Evolutionary conservation across 805 yeast species (phyloP).

Genomic region (Barnettozyma vustinii): DNA sequence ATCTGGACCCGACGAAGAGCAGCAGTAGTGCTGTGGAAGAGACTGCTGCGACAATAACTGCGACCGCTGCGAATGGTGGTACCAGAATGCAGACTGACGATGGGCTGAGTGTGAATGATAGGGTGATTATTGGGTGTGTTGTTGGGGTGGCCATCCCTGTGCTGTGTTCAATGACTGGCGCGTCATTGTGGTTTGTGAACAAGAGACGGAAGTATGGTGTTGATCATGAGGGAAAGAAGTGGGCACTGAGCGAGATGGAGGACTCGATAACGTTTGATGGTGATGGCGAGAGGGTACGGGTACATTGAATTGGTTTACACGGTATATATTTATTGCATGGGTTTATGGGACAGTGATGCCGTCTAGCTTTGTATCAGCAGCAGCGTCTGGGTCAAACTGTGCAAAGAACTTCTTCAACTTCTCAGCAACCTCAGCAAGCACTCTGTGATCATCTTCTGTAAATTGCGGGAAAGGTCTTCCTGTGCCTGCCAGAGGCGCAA

Average conservation of each 20-base stretch:
- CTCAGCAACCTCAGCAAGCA: slow-evolving; percentile 6
- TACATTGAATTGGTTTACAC: background rate
- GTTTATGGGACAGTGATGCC: background rate
- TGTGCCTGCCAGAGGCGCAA: slow-evolving; percentile 9
- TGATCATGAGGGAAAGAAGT: slow-evolving; percentile 1
- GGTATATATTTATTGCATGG: background rate
- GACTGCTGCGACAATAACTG: background rate
- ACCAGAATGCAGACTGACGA: background rate
- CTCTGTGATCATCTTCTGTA: slow-evolving; percentile 25
- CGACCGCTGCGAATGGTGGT: background rate
- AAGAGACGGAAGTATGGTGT: background rate
- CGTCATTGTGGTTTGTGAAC: background rate
- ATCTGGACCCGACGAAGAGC: background rate
- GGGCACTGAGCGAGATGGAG: slow-evolving; percentile 1
- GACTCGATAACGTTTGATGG: background rate
- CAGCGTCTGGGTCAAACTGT: background rate
- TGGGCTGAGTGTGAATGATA: background rate
- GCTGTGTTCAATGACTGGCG: background rate
- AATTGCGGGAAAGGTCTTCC: slow-evolving; percentile 24
- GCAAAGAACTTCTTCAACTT: slow-evolving; percentile 17
- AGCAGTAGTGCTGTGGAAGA: background rate
- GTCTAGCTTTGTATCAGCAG: background rate
- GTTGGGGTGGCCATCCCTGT: background rate
- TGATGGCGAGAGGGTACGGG: background rate
- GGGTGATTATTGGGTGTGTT: background rate